Evolutionary conservation across 208 protist genomes (phyloP), one percentile per base, ranked within the genome.

Genomic region (Jaenimonas drosophilae): DNA sequence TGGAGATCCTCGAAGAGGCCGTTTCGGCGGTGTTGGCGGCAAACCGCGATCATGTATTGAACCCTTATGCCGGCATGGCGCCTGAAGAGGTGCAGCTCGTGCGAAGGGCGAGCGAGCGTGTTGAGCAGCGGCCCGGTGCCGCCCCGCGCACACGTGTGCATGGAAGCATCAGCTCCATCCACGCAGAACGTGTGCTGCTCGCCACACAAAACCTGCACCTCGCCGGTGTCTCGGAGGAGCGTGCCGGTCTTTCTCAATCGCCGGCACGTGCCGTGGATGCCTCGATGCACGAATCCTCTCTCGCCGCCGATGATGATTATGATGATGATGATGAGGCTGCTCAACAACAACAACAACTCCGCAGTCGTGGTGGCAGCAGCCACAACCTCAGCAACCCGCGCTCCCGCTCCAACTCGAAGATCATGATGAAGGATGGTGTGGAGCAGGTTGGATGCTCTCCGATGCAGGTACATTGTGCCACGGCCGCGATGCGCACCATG

Each of bases 121-220:
- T n/a, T n/a, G n/a, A n/a, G n/a, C n/a, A n/a, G n/a, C n/a, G n/a
- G n/a, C n/a, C n/a, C n/a, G n/a, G n/a, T n/a, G n/a, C n/a, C n/a
- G n/a, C n/a, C n/a, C n/a, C n/a, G n/a, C n/a, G n/a, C n/a, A 34
- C 14, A 34, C 31, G 31, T 11, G 31, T 34, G 14, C 11, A n/a
- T 34, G 11, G 31, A 14, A 11, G 11, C 31, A 34, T n/a, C 11
- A 48, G n/a, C 11, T 11, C 42, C 6, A 5, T 33, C 14, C n/a
- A 48, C 7, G 42, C 26, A 6, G 31, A 26, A 7, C 42, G 26
- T 31, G 31, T 48, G 6, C 24, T 33, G 7, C n/a, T 14, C n/a
- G 42, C 42, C 16, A 48, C 42, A 48, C 24, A 48, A 48, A 48
- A 33, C 24, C 24, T 26, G 6, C 12, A 21, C n/a, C n/a, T 21